Evolutionary conservation across 1,139 yeast species (phyloP).

Genomic region (Arxiozyma slooffiae): DNA sequence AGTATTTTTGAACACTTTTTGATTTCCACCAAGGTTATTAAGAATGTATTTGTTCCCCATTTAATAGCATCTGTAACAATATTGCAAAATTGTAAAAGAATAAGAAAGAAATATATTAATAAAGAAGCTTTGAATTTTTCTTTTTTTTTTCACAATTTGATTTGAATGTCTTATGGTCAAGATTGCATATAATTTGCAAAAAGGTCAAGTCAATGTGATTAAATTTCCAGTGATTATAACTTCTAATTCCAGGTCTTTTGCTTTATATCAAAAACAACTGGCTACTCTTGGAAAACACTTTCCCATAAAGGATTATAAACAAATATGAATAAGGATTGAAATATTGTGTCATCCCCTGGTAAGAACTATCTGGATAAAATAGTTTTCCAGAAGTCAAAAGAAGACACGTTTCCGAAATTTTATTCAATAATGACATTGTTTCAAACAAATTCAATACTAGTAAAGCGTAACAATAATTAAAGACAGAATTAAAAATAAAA

Average conservation of each 20-base stretch:
- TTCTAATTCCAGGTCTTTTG: conserved; percentile 74
- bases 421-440: conserved; percentile 36
- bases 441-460: conserved; percentile 42
- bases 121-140: conserved; percentile 70
- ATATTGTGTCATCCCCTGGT: conserved; percentile 73
- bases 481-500: conserved; percentile 77
- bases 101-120: conserved; percentile 65
- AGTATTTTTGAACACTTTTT: conserved; percentile 69
- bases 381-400: conserved; percentile 44
- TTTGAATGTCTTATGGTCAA: conserved; percentile 58
- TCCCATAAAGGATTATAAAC: conserved; percentile 80
- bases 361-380: conserved; percentile 56
- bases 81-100: conserved; percentile 69
- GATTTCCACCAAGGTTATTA: conserved; percentile 83
- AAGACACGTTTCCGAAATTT: conserved; percentile 48
- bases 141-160: conserved; percentile 56
- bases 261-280: conserved; percentile 69
- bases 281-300: conserved; percentile 66
- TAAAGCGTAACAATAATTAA: conserved; percentile 52
- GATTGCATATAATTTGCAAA: too few relatives aligned
- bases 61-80: conserved; percentile 64
- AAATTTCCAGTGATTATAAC: conserved; percentile 79
- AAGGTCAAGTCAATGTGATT: conserved; percentile 64
- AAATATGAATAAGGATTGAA: conserved; percentile 89
- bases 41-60: conserved; percentile 78